phyloP scores from a whole-genome alignment of 192 early-diverging fungal genomes.

The Pecoramyces ruminantium region DNA sequence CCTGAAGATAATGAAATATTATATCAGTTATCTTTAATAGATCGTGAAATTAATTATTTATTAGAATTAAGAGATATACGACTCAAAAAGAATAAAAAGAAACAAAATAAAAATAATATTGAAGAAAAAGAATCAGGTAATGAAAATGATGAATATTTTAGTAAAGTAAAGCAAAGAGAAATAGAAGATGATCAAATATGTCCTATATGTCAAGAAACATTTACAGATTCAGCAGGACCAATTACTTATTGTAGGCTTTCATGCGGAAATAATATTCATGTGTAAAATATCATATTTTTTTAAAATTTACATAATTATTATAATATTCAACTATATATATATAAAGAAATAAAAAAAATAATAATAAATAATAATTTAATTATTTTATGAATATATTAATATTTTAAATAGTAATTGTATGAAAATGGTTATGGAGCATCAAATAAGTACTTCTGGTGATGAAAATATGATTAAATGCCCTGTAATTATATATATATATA shows the following conservation, averaged over 20 bases:
- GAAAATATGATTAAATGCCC: not conserved
- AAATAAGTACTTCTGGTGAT: not conserved
- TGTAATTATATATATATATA: not conserved
- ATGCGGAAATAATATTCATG: not conserved
- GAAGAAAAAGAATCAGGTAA: not conserved
- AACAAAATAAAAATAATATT: not conserved
- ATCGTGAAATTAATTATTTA: not conserved
- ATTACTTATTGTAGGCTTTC: not conserved
- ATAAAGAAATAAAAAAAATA: no score
- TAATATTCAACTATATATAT: no score
- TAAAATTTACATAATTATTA: no score
- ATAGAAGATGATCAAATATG: not conserved
- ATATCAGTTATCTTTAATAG: not conserved
- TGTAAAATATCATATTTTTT: not conserved
- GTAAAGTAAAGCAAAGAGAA: not conserved
- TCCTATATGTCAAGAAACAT: not conserved
- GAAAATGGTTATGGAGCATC: not conserved
- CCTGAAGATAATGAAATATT: not conserved
- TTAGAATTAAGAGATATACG: not conserved
- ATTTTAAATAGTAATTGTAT: not conserved
- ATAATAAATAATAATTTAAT: no score
- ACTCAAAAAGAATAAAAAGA: not conserved
- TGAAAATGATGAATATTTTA: not conserved
- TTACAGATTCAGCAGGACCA: not conserved
- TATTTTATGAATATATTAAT: not conserved